Conservation (phyloP, 2,329 filamentous ascomycete genomes). For the Hymenoscyphus scutula region DNA sequence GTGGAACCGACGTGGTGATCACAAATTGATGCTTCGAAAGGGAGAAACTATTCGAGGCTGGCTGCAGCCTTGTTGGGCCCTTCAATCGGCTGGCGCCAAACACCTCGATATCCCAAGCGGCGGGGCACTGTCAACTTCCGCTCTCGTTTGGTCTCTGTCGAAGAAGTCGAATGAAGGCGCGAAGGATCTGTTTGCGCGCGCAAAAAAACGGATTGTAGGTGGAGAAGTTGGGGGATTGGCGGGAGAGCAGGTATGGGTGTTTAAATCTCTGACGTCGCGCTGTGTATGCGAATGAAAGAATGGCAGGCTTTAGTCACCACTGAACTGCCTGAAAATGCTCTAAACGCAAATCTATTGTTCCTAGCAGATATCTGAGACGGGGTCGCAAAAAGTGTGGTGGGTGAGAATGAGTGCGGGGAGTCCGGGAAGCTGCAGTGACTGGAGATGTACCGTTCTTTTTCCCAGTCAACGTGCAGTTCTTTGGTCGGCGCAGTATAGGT, state of each 20-base stretch:
- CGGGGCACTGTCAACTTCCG: constrained; percentile 10
- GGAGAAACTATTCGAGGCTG: constrained; percentile 28
- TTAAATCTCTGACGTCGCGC: constrained; percentile 23
- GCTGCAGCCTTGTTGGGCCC: constrained; percentile 32
- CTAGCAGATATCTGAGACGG: constrained; percentile 28
- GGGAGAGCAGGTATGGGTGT: constrained; percentile 9
- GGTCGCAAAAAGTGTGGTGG: constrained; percentile 25
- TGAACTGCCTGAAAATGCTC: constrained; percentile 25
- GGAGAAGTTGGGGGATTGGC: constrained; percentile 14
- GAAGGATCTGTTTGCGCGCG: constrained; percentile 4
- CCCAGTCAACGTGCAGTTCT: constrained; percentile 11
- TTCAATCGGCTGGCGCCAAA: constrained; percentile 20
- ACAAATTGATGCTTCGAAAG: constrained; percentile 1
- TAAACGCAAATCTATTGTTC: constrained; percentile 27
- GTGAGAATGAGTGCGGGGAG: constrained; percentile 27
- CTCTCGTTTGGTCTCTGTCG: constrained; percentile 15
- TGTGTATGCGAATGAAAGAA: constrained; percentile 28
- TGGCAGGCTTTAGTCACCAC: constrained; percentile 20
- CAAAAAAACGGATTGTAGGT: background rate
- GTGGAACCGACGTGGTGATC: background rate
- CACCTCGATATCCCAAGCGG: constrained; percentile 18
- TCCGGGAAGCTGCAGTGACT: constrained; percentile 33
- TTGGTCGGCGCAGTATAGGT: constrained; percentile 7
- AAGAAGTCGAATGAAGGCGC: background rate
- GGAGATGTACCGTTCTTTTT: constrained; percentile 16